Evolutionary conservation across 139 green algal species (phyloP).

Genomic region (Chlorella sorokiniana): DNA sequence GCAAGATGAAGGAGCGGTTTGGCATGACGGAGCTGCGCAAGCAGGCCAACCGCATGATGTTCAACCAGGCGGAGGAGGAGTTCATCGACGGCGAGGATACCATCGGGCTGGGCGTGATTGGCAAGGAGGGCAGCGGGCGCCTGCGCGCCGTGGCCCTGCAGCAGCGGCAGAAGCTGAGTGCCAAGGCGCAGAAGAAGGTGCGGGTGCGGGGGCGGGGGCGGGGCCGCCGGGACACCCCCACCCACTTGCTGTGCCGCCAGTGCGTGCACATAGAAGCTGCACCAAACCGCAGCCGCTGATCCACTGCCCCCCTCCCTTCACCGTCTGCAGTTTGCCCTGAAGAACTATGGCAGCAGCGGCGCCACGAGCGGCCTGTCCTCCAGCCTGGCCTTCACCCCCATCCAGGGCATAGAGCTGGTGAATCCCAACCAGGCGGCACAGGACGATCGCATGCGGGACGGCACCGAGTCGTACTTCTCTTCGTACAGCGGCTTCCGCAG

Average conservation of each 20-base stretch:
- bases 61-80: constrained; percentile 82
- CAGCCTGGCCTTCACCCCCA: constrained; percentile 93
- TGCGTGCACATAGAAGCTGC: background rate
- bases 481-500: constrained; percentile 79
- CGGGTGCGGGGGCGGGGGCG: constrained; percentile 2
- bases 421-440: constrained; percentile 65
- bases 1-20: constrained; percentile 96
- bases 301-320: background rate
- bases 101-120: constrained; percentile 86
- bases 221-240: background rate
- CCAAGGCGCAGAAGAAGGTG: constrained; percentile 80
- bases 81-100: constrained; percentile 90
- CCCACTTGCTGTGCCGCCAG: background rate
- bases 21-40: constrained; percentile 88
- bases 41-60: constrained; percentile 93
- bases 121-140: constrained; percentile 79
- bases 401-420: constrained; percentile 95
- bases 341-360: constrained; percentile 52
- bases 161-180: constrained; percentile 82
- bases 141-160: constrained; percentile 75
- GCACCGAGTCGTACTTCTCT: constrained; percentile 91
- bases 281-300: background rate
- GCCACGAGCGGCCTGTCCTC: constrained; percentile 80
- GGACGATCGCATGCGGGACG: constrained; percentile 51
- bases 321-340: constrained; percentile 6